These are phyloP conservation scores for Suillus occidentalis DNA, from an alignment of 768 basidiomycete genomes.

Conservation along the genomic window DNA sequence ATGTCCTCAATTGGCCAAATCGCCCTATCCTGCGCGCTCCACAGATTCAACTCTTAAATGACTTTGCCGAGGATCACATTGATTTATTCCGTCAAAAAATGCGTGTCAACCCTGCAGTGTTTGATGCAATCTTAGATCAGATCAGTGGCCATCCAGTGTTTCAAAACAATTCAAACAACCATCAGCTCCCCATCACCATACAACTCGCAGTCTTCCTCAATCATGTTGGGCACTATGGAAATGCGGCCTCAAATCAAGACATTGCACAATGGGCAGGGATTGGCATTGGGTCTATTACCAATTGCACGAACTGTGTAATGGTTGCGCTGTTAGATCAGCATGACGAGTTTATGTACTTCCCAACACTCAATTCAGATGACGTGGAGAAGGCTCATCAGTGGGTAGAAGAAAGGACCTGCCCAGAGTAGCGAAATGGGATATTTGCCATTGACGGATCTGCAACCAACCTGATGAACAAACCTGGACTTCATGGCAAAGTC, in stretches of 20 bases:
- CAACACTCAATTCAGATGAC: conserved; percentile 4
- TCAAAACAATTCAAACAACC: conserved; percentile 18
- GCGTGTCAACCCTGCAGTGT: conserved; percentile 27
- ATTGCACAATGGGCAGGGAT: conserved; percentile 11
- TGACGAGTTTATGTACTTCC: conserved; percentile 6
- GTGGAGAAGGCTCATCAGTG: not conserved
- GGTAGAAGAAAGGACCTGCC: not conserved
- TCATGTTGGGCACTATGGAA: conserved; percentile 7
- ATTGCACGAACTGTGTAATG: conserved; percentile 19
- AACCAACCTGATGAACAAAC: conserved; percentile 19
- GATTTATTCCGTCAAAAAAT: conserved; percentile 20
- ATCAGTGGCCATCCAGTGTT: conserved; percentile 28
- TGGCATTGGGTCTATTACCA: not conserved
- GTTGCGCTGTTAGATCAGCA: conserved; percentile 15
- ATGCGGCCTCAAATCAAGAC: conserved; percentile 10
- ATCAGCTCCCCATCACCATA: not conserved
- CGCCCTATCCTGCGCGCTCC: not conserved
- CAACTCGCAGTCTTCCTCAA: conserved; percentile 8
- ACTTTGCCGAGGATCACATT: not conserved
- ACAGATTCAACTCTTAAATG: not conserved
- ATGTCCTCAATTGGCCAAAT: not conserved
- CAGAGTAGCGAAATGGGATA: conserved; percentile 7
- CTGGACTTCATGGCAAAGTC: conserved; percentile 10
- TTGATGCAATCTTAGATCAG: conserved; percentile 19
- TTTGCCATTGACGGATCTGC: conserved; percentile 10